Conservation (phyloP, 768 basidiomycete genomes). For the Amanita pseudoporphyria region DNA sequence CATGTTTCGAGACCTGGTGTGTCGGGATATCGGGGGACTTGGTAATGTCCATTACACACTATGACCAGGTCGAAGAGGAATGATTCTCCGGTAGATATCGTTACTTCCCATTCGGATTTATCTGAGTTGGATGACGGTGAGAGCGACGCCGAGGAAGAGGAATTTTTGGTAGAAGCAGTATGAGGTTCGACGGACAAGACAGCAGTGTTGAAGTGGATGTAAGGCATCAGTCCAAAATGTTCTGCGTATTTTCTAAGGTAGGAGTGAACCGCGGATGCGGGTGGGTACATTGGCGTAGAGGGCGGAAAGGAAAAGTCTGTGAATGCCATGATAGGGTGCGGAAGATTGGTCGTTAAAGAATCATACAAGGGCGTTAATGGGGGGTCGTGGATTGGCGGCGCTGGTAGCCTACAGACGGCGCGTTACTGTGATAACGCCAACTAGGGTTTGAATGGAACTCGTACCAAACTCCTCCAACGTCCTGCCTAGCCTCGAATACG, state of each 20-base stretch:
- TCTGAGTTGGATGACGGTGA: too few relatives aligned
- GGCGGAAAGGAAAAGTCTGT: slow-evolving; percentile 58
- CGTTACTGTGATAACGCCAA: too few relatives aligned
- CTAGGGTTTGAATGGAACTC: slow-evolving; percentile 18
- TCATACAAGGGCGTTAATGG: slow-evolving; percentile 70
- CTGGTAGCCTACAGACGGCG: slow-evolving; percentile 56
- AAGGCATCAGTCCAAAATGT: slow-evolving; percentile 47
- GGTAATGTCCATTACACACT: slow-evolving; percentile 71
- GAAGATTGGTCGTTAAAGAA: slow-evolving; percentile 73
- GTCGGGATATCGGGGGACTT: slow-evolving; percentile 49
- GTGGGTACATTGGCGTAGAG: slow-evolving; percentile 61
- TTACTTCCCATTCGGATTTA: slow-evolving; percentile 38
- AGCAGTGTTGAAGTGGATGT: slow-evolving; percentile 52
- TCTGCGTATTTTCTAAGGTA: slow-evolving; percentile 64
- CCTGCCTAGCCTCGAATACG: slow-evolving; percentile 54
- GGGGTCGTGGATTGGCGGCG: slow-evolving; percentile 35
- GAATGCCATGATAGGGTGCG: slow-evolving; percentile 71
- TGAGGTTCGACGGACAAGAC: slow-evolving; percentile 42
- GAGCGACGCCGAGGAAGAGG: too few relatives aligned
- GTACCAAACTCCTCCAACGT: slow-evolving; percentile 79
- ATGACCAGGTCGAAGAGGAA: slow-evolving; percentile 53
- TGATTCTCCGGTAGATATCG: slow-evolving; percentile 24
- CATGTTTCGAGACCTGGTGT: slow-evolving; percentile 53
- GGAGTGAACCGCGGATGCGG: slow-evolving; percentile 45
- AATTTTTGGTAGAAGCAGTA: too few relatives aligned